These are phyloP conservation scores for Leishmania arabica DNA, from an alignment of 208 protist species.

Conservation along the genomic window DNA sequence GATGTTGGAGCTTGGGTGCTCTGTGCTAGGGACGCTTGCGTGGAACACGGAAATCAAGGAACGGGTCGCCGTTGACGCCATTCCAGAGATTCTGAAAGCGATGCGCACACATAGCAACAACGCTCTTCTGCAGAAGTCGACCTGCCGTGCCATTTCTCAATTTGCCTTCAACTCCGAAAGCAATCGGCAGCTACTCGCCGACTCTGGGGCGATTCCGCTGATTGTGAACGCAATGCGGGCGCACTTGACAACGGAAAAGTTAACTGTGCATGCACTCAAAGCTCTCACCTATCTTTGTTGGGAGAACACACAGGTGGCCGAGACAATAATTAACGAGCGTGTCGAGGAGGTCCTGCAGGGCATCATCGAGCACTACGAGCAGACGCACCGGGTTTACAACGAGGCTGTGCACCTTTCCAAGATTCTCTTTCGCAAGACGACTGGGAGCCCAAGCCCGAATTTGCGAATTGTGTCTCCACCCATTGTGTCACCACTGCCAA, in stretches of 20 bases:
- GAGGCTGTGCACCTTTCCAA: conserved; percentile 91
- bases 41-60: conserved; percentile 94
- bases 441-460: conserved; percentile 64
- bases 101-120: conserved; percentile 83
- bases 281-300: conserved; percentile 93
- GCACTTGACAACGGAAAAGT: conserved; percentile 86
- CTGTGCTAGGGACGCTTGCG: conserved; percentile 87
- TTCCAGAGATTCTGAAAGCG: conserved; percentile 85
- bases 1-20: conserved; percentile 92
- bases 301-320: conserved; percentile 86
- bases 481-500: conserved; percentile 70
- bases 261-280: conserved; percentile 91
- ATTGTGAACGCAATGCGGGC: conserved; percentile 87
- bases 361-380: conserved; percentile 69
- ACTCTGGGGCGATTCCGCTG: conserved; percentile 85
- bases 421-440: conserved; percentile 89
- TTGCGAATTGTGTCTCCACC: conserved; percentile 71
- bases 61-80: conserved; percentile 77
- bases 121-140: conserved; percentile 91
- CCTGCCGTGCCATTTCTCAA: conserved; percentile 90
- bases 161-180: conserved; percentile 93
- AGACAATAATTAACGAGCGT: conserved; percentile 82
- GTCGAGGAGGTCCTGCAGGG: conserved; percentile 80
- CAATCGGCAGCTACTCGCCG: conserved; percentile 84
- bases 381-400: conserved; percentile 73